phyloP scores from a whole-genome alignment of 164 flowering plant genomes.

The Sedum album region DNA sequence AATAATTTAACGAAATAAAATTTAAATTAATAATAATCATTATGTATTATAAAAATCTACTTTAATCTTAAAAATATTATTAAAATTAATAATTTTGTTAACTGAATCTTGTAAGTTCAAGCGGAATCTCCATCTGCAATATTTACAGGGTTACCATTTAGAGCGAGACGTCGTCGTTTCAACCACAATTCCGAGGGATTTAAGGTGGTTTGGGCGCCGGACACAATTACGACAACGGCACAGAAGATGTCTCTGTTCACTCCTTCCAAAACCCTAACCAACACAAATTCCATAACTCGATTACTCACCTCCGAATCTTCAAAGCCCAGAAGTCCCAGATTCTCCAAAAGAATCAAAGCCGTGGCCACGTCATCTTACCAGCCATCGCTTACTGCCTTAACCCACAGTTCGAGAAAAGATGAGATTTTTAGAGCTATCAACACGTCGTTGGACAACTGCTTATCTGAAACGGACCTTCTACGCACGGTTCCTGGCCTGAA shows the following conservation, averaged over 20 bases:
- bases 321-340: background rate
- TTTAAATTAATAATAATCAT: no score
- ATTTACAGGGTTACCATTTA: no score
- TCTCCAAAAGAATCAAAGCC: slow-evolving; percentile 6
- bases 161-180: no score
- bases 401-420: slow-evolving; percentile 29
- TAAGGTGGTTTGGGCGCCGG: background rate
- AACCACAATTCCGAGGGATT: no score
- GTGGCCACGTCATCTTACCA: slow-evolving; percentile 14
- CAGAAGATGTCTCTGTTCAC: background rate
- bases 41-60: no score
- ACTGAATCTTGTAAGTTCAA: no score
- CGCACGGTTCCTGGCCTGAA: slow-evolving; percentile 60
- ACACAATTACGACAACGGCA: background rate
- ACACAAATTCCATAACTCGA: background rate
- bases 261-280: slow-evolving; percentile 7
- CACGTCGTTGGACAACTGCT: slow-evolving; percentile 41
- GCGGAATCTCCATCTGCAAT: no score
- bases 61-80: no score
- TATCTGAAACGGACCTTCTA: slow-evolving; percentile 78
- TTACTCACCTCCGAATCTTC: background rate
- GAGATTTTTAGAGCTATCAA: slow-evolving; percentile 30
- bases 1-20: no score
- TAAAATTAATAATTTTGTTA: no score
- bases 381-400: slow-evolving; percentile 19